Percentiles rank a stretch among this genome's conserved stretches.
Conservation (phyloP, 495 filamentous ascomycete genomes). For the Parathielavia appendiculata region DNA sequence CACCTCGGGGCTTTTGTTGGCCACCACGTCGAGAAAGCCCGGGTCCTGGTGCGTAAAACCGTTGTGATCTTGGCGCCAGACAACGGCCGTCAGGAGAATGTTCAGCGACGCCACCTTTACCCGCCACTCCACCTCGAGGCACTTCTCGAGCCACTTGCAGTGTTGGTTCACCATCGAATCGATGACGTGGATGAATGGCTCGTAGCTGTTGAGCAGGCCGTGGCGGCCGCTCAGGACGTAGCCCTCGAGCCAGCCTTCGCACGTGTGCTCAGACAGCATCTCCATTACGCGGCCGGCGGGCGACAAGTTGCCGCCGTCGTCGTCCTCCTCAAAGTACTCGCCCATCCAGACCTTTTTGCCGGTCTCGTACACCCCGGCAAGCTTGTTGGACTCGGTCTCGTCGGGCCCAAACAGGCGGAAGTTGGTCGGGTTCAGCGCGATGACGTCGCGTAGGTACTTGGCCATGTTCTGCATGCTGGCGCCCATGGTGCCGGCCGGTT, state of each 20-base stretch:
- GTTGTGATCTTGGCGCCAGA: constrained; percentile 76
- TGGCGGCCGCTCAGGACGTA: constrained; percentile 67
- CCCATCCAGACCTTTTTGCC: constrained; percentile 74
- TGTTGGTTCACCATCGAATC: constrained; percentile 78
- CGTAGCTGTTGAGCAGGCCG: constrained; percentile 69
- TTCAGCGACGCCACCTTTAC: constrained; percentile 63
- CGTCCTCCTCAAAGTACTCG: constrained; percentile 67
- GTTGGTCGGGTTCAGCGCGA: constrained; percentile 52
- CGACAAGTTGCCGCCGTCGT: constrained; percentile 62
- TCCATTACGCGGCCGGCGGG: constrained; percentile 66
- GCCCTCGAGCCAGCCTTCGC: constrained; percentile 72
- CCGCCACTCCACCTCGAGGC: constrained; percentile 65
- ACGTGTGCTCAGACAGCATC: constrained; percentile 70
- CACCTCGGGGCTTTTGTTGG: constrained; percentile 69
- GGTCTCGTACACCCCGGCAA: constrained; percentile 58
- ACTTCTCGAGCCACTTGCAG: constrained; percentile 77
- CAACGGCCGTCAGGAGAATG: constrained; percentile 67
- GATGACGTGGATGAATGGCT: constrained; percentile 73
- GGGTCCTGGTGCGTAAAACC: constrained; percentile 76
- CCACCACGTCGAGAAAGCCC: constrained; percentile 68
- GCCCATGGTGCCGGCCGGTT: constrained; percentile 45
- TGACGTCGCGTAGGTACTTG: constrained; percentile 56
- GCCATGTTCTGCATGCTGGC: constrained; percentile 63
- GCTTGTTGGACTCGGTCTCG: constrained; percentile 74
- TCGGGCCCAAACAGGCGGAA: constrained; percentile 73